Percentiles rank a stretch among this genome's conserved stretches.
Conservation (phyloP, 345 rosid genomes). For the Nasturtium officinale region DNA sequence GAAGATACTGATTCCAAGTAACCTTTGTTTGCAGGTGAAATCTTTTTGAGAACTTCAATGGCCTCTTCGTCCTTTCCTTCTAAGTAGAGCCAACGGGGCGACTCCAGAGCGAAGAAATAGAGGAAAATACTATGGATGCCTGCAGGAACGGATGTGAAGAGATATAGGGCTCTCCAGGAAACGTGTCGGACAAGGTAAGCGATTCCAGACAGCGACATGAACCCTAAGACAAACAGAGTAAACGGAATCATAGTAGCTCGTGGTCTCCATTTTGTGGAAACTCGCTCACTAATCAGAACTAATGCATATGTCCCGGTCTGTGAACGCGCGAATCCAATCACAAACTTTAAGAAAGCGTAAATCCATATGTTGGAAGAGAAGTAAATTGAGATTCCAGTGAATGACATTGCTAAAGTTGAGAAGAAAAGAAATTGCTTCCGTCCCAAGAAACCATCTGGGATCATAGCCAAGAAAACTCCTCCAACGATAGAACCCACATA, state of each 20-base stretch:
- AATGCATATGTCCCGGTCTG: slow-evolving; percentile 51
- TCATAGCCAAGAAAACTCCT: slow-evolving; percentile 38
- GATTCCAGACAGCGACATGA: slow-evolving; percentile 54
- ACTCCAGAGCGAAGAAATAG: slow-evolving; percentile 47
- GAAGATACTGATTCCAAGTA: slow-evolving; percentile 29
- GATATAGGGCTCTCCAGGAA: slow-evolving; percentile 58
- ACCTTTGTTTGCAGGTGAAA: slow-evolving; percentile 20
- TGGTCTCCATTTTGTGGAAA: slow-evolving; percentile 53
- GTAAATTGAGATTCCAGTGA: slow-evolving; percentile 37
- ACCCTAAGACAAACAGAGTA: slow-evolving; percentile 52
- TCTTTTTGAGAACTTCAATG: slow-evolving; percentile 26
- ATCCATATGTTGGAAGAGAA: slow-evolving; percentile 48
- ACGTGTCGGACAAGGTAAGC: slow-evolving; percentile 41
- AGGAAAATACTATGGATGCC: slow-evolving; percentile 41
- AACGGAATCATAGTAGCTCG: slow-evolving; percentile 51
- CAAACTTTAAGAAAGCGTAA: slow-evolving; percentile 41
- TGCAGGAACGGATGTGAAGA: slow-evolving; percentile 48
- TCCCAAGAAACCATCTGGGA: slow-evolving; percentile 47
- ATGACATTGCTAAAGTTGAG: slow-evolving; percentile 43
- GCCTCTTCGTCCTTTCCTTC: slow-evolving; percentile 49
- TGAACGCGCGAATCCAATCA: slow-evolving; percentile 53
- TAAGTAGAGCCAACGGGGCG: slow-evolving; percentile 61
- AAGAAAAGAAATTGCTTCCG: slow-evolving; percentile 48
- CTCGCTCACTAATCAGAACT: slow-evolving; percentile 51
- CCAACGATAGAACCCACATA: slow-evolving; percentile 52